Conservation (phyloP, 208 protist species). For the Angomonas deanei region DNA sequence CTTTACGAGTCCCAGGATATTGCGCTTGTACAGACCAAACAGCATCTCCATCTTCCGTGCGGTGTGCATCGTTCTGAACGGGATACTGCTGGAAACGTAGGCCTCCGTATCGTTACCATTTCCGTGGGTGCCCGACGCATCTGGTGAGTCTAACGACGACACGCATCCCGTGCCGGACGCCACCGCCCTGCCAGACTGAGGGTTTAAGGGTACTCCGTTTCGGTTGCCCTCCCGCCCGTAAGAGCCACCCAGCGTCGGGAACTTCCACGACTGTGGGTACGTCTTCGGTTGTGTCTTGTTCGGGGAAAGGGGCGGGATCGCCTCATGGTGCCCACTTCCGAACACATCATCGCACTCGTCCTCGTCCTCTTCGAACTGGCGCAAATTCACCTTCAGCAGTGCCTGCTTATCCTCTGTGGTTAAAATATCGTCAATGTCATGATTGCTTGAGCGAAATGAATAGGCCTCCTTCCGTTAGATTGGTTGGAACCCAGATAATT, state of each 20-base stretch:
- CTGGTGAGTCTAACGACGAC: too few relatives aligned
- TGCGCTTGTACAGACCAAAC: background rate
- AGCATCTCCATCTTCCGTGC: background rate
- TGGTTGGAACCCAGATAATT: background rate
- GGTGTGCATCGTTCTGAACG: too few relatives aligned
- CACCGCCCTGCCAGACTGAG: too few relatives aligned
- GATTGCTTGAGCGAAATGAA: background rate
- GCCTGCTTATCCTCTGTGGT: background rate
- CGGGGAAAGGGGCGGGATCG: background rate
- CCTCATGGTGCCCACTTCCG: background rate
- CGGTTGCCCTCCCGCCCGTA: background rate
- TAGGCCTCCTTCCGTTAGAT: background rate
- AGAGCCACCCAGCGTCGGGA: background rate
- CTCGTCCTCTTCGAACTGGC: background rate
- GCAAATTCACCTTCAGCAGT: background rate
- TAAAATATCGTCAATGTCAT: background rate
- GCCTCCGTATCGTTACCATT: too few relatives aligned
- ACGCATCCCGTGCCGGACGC: too few relatives aligned
- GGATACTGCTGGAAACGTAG: too few relatives aligned
- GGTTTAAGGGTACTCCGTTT: too few relatives aligned
- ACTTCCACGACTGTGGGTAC: background rate
- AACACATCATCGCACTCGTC: background rate
- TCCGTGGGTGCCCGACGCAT: too few relatives aligned
- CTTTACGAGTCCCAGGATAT: background rate
- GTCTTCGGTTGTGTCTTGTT: background rate